Conservation (phyloP, 2,329 filamentous ascomycete species). For the Colletotrichum orchidophilum region DNA sequence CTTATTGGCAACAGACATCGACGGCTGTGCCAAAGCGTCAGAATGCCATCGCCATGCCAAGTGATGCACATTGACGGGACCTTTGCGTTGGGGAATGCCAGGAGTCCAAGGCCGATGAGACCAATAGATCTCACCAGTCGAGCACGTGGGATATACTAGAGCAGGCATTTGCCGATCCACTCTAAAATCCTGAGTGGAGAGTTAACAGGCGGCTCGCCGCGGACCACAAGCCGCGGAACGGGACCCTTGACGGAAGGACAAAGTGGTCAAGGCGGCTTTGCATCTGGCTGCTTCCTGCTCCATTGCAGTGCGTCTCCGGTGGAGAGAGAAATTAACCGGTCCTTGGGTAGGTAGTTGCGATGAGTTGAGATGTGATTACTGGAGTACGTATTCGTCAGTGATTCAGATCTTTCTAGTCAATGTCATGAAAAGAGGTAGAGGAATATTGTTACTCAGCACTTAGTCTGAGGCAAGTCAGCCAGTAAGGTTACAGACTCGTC, state of each 20-base stretch:
- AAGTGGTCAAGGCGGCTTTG: constrained; percentile 17
- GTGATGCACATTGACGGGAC: constrained; percentile 18
- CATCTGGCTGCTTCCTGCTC: not conserved
- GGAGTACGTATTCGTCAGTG: not conserved
- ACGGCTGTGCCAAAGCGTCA: not conserved
- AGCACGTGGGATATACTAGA: constrained; percentile 26
- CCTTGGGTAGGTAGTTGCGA: not conserved
- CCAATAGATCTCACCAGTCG: constrained; percentile 16
- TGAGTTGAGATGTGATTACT: not conserved
- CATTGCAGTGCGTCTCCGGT: constrained; percentile 13
- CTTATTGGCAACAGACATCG: constrained; percentile 27
- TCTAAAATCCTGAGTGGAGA: constrained; percentile 6
- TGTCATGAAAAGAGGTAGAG: not conserved
- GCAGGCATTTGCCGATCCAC: constrained; percentile 27
- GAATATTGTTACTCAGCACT: constrained; percentile 27
- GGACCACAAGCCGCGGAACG: constrained; percentile 16
- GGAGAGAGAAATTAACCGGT: not conserved
- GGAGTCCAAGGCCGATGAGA: not conserved
- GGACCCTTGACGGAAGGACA: constrained; percentile 13
- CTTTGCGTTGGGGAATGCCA: not conserved
- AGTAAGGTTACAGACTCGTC: not conserved
- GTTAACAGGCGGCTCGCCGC: constrained; percentile 14
- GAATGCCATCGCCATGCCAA: not conserved
- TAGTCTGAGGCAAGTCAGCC: no score
- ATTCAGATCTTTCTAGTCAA: not conserved